Percentiles rank a stretch among this genome's conserved stretches.
Evolutionary conservation across 495 filamentous ascomycete genomes (phyloP).

Genomic region (Oleoguttula mirabilis): DNA sequence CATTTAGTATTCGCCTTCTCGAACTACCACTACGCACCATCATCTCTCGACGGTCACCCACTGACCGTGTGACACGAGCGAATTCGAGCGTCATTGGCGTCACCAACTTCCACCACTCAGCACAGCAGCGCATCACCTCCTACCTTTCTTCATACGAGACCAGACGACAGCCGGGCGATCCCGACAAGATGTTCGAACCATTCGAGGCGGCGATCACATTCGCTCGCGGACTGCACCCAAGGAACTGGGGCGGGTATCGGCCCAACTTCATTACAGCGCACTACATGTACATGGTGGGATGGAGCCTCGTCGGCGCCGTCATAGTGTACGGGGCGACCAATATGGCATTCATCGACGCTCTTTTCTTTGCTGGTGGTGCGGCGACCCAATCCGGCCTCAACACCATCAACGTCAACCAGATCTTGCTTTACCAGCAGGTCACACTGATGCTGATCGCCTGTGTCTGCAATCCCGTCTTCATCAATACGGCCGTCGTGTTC

Average conservation of each 20-base stretch:
- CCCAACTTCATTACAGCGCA: conserved; percentile 82
- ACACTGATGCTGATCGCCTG: conserved; percentile 49
- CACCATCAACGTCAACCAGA: conserved; percentile 57
- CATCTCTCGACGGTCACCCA: too few relatives aligned
- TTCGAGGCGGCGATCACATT: neutral
- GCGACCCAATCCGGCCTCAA: conserved; percentile 90
- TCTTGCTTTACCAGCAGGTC: conserved; percentile 66
- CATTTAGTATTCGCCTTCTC: too few relatives aligned
- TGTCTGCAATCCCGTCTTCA: conserved; percentile 68
- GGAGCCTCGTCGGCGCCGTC: conserved; percentile 59
- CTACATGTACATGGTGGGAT: conserved; percentile 68
- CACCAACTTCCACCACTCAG: too few relatives aligned
- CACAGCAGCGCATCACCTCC: too few relatives aligned
- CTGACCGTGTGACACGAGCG: too few relatives aligned
- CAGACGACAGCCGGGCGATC: too few relatives aligned
- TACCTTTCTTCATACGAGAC: too few relatives aligned
- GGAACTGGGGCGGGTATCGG: conserved; percentile 46
- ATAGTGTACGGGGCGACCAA: conserved; percentile 53
- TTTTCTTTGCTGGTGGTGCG: conserved; percentile 70
- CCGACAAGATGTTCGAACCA: conserved; percentile 3
- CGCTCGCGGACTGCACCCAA: conserved; percentile 6
- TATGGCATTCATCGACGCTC: conserved; percentile 73
- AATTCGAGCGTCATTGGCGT: too few relatives aligned
- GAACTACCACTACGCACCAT: too few relatives aligned
- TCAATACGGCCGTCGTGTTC: conserved; percentile 78